These are phyloP conservation scores for Kodamaea lidongshanica DNA, from an alignment of 805 yeast species.

Conservation along the genomic window DNA sequence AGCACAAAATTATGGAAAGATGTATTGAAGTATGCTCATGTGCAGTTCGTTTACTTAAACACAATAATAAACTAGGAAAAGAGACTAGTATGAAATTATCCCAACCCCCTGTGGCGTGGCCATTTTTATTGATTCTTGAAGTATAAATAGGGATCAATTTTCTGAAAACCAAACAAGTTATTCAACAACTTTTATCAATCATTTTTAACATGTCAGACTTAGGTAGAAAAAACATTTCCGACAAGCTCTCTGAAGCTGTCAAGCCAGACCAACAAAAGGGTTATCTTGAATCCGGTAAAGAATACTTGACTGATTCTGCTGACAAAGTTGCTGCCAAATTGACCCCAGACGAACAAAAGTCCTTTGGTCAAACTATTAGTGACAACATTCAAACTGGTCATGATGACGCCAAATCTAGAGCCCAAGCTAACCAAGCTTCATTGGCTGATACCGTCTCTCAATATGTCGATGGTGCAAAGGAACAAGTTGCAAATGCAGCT, in stretches of 20 bases:
- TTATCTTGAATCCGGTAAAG: conserved; percentile 31
- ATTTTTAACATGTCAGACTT: conserved; percentile 36
- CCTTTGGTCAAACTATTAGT: conserved; percentile 59
- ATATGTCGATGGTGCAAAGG: conserved; percentile 53
- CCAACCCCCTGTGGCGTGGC: too few species aligned
- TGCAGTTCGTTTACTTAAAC: too few species aligned
- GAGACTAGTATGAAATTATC: too few species aligned
- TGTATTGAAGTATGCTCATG: too few species aligned
- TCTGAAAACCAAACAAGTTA: too few species aligned
- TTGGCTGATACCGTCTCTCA: conserved; percentile 37
- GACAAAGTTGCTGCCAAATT: conserved; percentile 38
- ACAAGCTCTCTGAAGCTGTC: conserved; percentile 31
- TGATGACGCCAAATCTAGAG: conserved; percentile 42
- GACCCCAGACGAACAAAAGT: conserved; percentile 65
- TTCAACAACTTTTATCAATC: too few species aligned
- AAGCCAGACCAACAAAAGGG: conserved; percentile 39
- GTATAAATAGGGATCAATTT: too few species aligned
- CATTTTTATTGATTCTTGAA: too few species aligned
- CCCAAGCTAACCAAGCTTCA: conserved; percentile 18
- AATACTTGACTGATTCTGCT: conserved; percentile 28
- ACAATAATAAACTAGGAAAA: too few species aligned
- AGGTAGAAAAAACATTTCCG: conserved; percentile 38
- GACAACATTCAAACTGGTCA: conserved; percentile 55
- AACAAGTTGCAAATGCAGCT: conserved; percentile 49
- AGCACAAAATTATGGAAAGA: too few species aligned